phyloP scores from a whole-genome alignment of 2,329 filamentous ascomycete species.

The Xylariales sp. region DNA sequence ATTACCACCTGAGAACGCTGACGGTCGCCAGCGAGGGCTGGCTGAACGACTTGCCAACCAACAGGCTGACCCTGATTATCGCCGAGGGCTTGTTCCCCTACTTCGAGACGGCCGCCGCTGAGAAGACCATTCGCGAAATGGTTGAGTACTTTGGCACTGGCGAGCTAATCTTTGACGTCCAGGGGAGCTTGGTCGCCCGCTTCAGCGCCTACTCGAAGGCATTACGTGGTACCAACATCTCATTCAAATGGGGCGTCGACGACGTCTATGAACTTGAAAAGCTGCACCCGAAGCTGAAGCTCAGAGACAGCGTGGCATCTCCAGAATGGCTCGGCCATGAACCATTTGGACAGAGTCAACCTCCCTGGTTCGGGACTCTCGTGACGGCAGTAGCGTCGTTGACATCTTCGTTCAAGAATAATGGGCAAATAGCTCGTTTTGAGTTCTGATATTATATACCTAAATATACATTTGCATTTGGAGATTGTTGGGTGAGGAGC shows the following conservation, averaged over 20 bases:
- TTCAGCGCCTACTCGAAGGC: constrained; percentile 5
- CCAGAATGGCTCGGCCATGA: no score
- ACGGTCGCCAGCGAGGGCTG: constrained; percentile 13
- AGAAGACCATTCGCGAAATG: constrained; percentile 4
- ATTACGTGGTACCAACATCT: constrained; percentile 2
- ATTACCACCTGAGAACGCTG: constrained; percentile 10
- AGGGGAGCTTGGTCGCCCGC: constrained; percentile 4
- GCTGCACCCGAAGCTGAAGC: constrained; percentile 3
- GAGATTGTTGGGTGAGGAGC: no score
- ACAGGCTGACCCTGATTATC: constrained; percentile 14
- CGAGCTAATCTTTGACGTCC: constrained; percentile 5
- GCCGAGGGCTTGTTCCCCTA: constrained; percentile 19
- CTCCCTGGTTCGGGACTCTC: no score
- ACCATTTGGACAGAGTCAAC: no score
- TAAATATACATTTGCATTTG: no score
- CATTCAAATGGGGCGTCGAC: constrained; percentile 7
- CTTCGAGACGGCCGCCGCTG: constrained; percentile 14
- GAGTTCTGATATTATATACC: no score
- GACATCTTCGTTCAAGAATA: no score
- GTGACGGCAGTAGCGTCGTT: no score
- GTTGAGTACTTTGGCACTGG: constrained; percentile 6
- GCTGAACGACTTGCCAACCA: constrained; percentile 13
- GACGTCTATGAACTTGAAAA: constrained; percentile 1
- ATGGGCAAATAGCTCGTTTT: no score
- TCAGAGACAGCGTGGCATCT: no score